phyloP scores from a whole-genome alignment of 108 stramenopile species.

The Thalassiosira profunda region DNA sequence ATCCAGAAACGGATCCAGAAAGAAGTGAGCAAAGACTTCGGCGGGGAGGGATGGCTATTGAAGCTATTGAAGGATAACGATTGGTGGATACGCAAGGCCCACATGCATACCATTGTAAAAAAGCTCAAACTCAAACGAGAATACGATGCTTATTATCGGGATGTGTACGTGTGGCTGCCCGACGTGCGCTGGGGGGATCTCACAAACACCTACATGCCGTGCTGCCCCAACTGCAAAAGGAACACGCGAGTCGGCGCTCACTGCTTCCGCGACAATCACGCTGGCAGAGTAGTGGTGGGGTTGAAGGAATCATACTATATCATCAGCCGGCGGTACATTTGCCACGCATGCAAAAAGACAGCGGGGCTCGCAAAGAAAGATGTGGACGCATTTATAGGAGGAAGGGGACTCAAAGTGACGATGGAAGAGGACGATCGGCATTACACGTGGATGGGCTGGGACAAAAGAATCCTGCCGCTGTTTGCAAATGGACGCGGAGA shows the following conservation, averaged over 20 bases:
- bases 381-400: conserved; percentile 5
- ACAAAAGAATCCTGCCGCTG: conserved; percentile 1
- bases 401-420: not conserved
- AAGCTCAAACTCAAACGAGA: conserved; percentile 8
- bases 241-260: conserved; percentile 23
- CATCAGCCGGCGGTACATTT: conserved; percentile 13
- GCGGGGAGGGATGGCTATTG: conserved; percentile 8
- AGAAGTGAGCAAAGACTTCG: conserved; percentile 3
- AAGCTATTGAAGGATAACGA: conserved; percentile 15
- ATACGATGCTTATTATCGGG: conserved; percentile 28
- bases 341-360: conserved; percentile 9
- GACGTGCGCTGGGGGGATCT: conserved; percentile 15
- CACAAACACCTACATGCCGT: conserved; percentile 10
- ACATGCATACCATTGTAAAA: conserved; percentile 1
- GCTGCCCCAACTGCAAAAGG: conserved; percentile 26
- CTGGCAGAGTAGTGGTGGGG: conserved; percentile 14
- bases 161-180: conserved; percentile 34
- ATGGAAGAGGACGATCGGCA: not conserved
- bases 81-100: conserved; percentile 26
- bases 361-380: not conserved
- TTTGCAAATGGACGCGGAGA: conserved; percentile 10
- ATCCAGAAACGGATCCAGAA: conserved; percentile 4
- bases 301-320: conserved; percentile 23
- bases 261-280: conserved; percentile 25
- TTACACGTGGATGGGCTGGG: conserved; percentile 16